Percentiles rank a stretch among this genome's conserved stretches.
Conservation (phyloP, 345 rosid genomes). For the Dimocarpus longan region DNA sequence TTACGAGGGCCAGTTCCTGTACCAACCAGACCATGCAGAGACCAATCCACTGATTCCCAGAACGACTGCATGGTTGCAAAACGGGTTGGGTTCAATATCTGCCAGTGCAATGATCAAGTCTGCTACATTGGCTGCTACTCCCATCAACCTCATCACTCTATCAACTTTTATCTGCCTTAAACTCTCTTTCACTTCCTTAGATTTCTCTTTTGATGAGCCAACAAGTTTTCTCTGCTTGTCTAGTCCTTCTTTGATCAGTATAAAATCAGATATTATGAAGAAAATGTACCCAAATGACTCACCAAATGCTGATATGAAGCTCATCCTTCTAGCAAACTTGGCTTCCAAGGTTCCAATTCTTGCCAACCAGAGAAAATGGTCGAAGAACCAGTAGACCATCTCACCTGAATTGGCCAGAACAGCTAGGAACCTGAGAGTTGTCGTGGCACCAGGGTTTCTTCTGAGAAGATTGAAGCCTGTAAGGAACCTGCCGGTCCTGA, state of each 20-base stretch:
- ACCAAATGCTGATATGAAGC: constrained; percentile 94
- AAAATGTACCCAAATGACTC: constrained; percentile 95
- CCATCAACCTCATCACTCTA: constrained; percentile 84
- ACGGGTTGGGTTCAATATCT: constrained; percentile 85
- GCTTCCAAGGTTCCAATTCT: constrained; percentile 80
- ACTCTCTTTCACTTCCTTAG: constrained; percentile 36
- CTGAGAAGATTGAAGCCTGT: constrained; percentile 87
- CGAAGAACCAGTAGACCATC: constrained; percentile 94
- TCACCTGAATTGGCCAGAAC: constrained; percentile 90
- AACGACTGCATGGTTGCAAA: constrained; percentile 71
- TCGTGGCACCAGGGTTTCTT: constrained; percentile 64
- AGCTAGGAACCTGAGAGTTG: constrained; percentile 47
- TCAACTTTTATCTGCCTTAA: constrained; percentile 56
- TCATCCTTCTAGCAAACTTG: constrained; percentile 68
- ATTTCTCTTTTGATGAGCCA: constrained; percentile 22
- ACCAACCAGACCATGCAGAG: constrained; percentile 99
- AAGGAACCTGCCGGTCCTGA: constrained; percentile 87
- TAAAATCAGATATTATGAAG: constrained; percentile 68
- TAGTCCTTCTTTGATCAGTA: constrained; percentile 57
- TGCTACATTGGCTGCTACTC: constrained; percentile 81
- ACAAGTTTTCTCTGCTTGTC: constrained; percentile 47
- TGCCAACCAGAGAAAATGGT: constrained; percentile 92
- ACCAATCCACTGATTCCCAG: constrained; percentile 91
- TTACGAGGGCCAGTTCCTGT: constrained; percentile 89
- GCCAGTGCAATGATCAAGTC: constrained; percentile 85